phyloP scores from a whole-genome alignment of 2,329 filamentous ascomycete species.

The Trichoderma koningii region DNA sequence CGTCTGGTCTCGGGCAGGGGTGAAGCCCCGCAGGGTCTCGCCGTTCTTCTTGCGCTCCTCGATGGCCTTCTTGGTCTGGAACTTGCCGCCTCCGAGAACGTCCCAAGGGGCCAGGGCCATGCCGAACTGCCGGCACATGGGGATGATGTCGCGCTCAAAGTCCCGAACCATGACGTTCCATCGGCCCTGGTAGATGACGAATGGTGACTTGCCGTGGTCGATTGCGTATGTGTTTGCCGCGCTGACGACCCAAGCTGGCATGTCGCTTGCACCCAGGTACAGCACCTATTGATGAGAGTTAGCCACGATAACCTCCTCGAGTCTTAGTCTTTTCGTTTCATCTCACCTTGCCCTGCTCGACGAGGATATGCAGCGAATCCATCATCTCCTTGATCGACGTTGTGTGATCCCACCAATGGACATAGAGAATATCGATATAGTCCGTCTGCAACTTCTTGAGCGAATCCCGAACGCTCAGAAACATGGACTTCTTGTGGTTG shows the following conservation, averaged over 20 bases:
- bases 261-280: conserved; percentile 38
- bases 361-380: conserved; percentile 34
- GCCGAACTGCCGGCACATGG: conserved; percentile 36
- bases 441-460: conserved; percentile 45
- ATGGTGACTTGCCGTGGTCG: conserved; percentile 33
- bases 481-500: conserved; percentile 42
- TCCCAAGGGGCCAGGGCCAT: conserved; percentile 52
- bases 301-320: too few species aligned
- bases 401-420: conserved; percentile 35
- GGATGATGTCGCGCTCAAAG: conserved; percentile 40
- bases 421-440: conserved; percentile 37
- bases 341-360: conserved; percentile 31
- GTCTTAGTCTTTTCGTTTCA: too few species aligned
- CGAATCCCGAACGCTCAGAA: conserved; percentile 43
- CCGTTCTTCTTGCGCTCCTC: conserved; percentile 5
- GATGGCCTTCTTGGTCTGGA: conserved; percentile 18
- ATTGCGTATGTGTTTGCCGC: conserved; percentile 34
- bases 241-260: conserved; percentile 39
- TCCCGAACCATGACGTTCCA: conserved; percentile 36
- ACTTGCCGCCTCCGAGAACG: conserved; percentile 43
- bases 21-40: neutral
- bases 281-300: conserved; percentile 29
- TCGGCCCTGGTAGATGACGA: conserved; percentile 38
- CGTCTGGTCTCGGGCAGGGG: neutral
- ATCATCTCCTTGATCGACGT: conserved; percentile 36